Evolutionary conservation across 345 rosid species (phyloP).

Genomic region (Citrus inodora): DNA sequence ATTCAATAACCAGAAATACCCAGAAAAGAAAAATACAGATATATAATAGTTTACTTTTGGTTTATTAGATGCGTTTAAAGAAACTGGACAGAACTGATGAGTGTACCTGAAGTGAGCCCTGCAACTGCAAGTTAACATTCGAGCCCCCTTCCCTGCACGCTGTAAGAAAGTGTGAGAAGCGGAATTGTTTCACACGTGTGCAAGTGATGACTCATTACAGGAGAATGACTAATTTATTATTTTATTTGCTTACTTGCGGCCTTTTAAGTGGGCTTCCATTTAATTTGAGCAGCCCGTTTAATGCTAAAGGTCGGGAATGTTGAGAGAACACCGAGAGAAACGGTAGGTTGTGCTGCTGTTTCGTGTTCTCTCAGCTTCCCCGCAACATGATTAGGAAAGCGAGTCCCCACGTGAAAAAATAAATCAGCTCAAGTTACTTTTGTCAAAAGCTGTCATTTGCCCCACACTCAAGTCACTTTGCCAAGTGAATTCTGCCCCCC

Average conservation of each 20-base stretch:
- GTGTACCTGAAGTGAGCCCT: slow-evolving; percentile 15
- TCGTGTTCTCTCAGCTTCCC: no score
- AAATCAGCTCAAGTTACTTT: no score
- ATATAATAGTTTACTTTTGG: neutral
- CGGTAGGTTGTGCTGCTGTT: no score
- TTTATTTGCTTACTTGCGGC: neutral
- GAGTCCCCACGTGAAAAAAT: no score
- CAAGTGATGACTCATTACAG: neutral
- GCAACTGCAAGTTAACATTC: slow-evolving; percentile 9
- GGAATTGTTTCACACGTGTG: neutral
- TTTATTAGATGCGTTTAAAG: neutral
- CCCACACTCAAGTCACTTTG: no score
- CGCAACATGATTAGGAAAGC: no score
- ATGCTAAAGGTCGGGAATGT: no score
- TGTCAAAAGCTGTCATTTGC: no score
- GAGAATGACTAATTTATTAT: neutral
- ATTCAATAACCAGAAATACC: neutral
- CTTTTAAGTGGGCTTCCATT: neutral
- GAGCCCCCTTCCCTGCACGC: neutral
- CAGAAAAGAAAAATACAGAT: neutral
- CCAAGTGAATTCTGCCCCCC: no score
- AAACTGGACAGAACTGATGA: neutral
- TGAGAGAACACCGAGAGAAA: no score
- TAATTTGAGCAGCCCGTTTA: neutral
- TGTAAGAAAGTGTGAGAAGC: neutral